Evolutionary conservation across 257 asterid species (phyloP), one percentile per base, ranked within the genome.

Genomic region (Solanum infundibuliforme): DNA sequence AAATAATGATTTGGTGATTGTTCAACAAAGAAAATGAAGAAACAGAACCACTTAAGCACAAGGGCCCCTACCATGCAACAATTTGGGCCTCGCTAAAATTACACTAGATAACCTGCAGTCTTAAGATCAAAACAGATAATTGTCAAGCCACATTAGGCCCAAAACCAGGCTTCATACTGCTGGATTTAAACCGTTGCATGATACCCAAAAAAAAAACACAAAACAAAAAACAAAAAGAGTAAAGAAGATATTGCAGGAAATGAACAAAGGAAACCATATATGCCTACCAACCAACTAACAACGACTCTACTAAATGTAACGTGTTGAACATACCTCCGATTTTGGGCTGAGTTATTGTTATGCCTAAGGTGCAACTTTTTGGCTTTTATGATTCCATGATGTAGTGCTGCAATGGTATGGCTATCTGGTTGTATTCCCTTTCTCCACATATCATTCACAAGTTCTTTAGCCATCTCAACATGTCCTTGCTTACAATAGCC

Each of bases 401-500:
- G 83, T 74, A 74, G 43, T 21, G 83, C 83, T 74, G 83, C n/a
- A 3, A 74, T 74, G 83, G 83, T 74, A 36, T 21, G 31, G 83
- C 52, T 36, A 90, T 95, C 95, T 75, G 93, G 91, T 87, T 90
- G 86, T 68, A 93, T 88, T 88, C 97, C 98, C 72, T 91, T 93
- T 5, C 88, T 77, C 32, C 43, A 73, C 98, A 94, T 94, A 86
- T 92, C 92, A 88, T 91, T 41, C 84, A 94, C 76, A 52, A 95
- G 95, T 41, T 83, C 89, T 41, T 7, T 83, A 39, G 96, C 99
- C 92, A 76, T 92, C 76, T 82, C 93, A 83, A 91, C 87, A 84
- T 90, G 84, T 69, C 97, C 96, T 75, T 86, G 91, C 91, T 89
- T 94, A 90, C 91, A 92, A 84, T 92, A 95, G 60, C 98, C 98